Percentiles rank a stretch among this genome's conserved stretches.
Conservation (phyloP, 306 rosid species). For the Dalbergia cochinchinensis region DNA sequence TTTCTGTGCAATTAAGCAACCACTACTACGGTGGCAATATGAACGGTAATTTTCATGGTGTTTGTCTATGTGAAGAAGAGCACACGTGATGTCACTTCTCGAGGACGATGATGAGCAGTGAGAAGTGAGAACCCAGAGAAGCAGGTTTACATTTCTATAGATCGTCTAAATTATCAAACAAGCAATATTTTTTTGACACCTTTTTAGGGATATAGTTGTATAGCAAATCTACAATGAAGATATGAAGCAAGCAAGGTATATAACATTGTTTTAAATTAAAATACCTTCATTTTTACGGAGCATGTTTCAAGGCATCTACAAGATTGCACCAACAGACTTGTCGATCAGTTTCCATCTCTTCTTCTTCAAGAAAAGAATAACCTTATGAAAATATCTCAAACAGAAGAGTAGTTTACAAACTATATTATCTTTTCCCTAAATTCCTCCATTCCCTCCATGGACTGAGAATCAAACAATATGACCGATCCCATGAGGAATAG, state of each 20-base stretch:
- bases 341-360: slow-evolving; percentile 47
- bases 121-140: background rate
- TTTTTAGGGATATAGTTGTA: background rate
- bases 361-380: slow-evolving; percentile 50
- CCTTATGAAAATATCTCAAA: slow-evolving; percentile 24
- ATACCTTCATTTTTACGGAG: background rate
- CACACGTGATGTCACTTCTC: background rate
- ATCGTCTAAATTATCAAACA: background rate
- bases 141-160: background rate
- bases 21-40: background rate
- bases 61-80: background rate
- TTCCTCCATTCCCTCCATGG: background rate
- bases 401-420: slow-evolving; percentile 43
- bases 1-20: slow-evolving; percentile 28
- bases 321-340: slow-evolving; percentile 4
- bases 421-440: slow-evolving; percentile 28
- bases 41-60: background rate
- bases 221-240: background rate
- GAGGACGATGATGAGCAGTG: too few relatives aligned
- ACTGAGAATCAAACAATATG: slow-evolving; percentile 16
- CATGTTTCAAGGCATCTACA: slow-evolving; percentile 41
- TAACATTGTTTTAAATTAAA: background rate
- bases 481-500: slow-evolving; percentile 22
- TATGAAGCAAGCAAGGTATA: background rate
- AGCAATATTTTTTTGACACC: background rate